Evolutionary conservation across 208 protist species (phyloP), one percentile per base, ranked within the genome.

Genomic region (Crithidia brevicula): DNA sequence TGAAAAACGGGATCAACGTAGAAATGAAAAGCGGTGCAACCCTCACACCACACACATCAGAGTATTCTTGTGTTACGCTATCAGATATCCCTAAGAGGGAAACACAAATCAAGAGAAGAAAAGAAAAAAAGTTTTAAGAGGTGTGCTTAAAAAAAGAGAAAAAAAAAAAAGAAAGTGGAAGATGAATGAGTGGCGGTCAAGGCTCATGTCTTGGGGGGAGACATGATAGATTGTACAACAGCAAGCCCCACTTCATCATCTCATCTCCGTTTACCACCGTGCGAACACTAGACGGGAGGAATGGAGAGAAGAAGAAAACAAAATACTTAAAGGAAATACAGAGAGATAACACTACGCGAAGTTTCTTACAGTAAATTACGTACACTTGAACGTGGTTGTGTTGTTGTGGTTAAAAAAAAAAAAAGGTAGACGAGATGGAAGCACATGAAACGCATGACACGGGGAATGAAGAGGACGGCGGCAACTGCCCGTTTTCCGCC

Each of bases 361-460:
- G n/a, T n/a, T n/a, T n/a, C n/a, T n/a, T n/a, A n/a, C n/a, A n/a
- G n/a, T n/a, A n/a, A n/a, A n/a, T n/a, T n/a, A n/a, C n/a, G n/a
- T n/a, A n/a, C n/a, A n/a, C n/a, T n/a, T n/a, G n/a, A n/a, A n/a
- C n/a, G n/a, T n/a, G n/a, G n/a, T n/a, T n/a, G 20, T 18, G 46
- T 27, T 51, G 20, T 2, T 31, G 20, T 40, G 67, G 23, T 18
- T 31, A 49, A 38, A 68, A 15, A 59, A 23, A 25, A 38, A 53
- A 52, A 7, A 9, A 18, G 20, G 40, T 2, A 40, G 30, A 58
- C 22, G 20, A 31, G 50, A n/a, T n/a, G n/a, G n/a, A n/a, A n/a
- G n/a, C n/a, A n/a, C n/a, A n/a, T n/a, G n/a, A n/a, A n/a, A n/a
- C n/a, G n/a, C n/a, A n/a, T n/a, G n/a, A n/a, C n/a, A n/a, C n/a